A percentile compares a stretch with the other conserved stretches of the same genome.
Evolutionary conservation across 208 protist genomes (phyloP).

Genomic region (Acanthamoeba lenticulata): DNA sequence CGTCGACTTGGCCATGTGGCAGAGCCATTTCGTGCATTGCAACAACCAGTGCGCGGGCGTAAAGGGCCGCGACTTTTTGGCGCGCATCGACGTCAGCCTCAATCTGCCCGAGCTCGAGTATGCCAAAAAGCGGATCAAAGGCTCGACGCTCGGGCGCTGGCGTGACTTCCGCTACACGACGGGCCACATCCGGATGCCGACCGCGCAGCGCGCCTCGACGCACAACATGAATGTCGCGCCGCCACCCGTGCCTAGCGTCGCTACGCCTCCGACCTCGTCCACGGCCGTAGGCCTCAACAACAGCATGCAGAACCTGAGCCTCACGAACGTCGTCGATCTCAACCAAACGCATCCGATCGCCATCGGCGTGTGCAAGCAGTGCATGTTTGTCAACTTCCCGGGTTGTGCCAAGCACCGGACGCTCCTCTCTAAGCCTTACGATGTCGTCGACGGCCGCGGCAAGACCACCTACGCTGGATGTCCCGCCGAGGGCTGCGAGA

Average conservation of each 20-base stretch:
- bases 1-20: not conserved
- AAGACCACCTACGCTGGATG: conserved; percentile 1
- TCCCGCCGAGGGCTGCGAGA: not conserved
- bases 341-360: not conserved
- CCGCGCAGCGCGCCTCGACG: not conserved
- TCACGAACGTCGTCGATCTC: not conserved
- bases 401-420: not conserved
- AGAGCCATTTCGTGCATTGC: not conserved
- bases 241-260: no score
- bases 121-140: not conserved
- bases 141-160: not conserved
- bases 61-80: not conserved
- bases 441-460: not conserved
- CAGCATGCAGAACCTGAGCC: no score
- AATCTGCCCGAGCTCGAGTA: not conserved
- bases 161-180: not conserved
- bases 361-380: not conserved
- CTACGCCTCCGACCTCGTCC: no score
- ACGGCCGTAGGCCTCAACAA: no score
- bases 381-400: not conserved
- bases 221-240: no score
- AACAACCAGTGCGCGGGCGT: not conserved
- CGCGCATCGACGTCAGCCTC: not conserved
- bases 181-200: not conserved
- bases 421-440: not conserved